phyloP scores from a whole-genome alignment of 1,284 basidiomycete genomes.

The Irpex rosettiformis region DNA sequence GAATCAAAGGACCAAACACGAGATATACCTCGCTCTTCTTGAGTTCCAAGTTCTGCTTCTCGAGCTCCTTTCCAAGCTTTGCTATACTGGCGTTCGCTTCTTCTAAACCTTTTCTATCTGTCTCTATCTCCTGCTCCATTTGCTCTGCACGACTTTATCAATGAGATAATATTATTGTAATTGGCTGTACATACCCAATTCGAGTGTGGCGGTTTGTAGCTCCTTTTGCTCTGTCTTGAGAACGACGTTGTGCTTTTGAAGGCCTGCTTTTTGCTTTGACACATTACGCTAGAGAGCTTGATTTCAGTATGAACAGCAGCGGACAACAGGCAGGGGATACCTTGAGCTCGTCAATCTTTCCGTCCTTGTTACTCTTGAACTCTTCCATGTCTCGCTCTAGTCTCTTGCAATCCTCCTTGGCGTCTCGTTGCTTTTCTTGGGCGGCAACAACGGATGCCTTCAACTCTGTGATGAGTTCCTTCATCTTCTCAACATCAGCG shows the following conservation, averaged over 20 bases:
- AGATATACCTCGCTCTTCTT: conserved; percentile 48
- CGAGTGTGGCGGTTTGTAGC: conserved; percentile 82
- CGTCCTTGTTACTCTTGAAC: conserved; percentile 98
- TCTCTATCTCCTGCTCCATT: conserved; percentile 75
- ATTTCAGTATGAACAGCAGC: background rate
- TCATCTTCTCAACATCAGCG: conserved; percentile 74
- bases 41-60: conserved; percentile 53
- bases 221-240: conserved; percentile 91
- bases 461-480: conserved; percentile 67
- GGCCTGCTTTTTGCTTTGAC: conserved; percentile 72
- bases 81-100: conserved; percentile 59
- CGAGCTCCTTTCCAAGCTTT: conserved; percentile 64
- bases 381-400: conserved; percentile 97
- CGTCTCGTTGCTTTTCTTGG: conserved; percentile 74
- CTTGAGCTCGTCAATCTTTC: conserved; percentile 94
- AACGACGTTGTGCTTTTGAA: conserved; percentile 77
- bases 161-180: background rate
- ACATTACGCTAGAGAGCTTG: conserved; percentile 60
- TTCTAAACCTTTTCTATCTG: conserved; percentile 53
- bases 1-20: background rate
- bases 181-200: conserved; percentile 62
- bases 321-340: conserved; percentile 35
- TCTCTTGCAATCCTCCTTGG: conserved; percentile 77
- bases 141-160: conserved; percentile 55
- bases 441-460: conserved; percentile 62